phyloP scores from a whole-genome alignment of 2,329 filamentous ascomycete species.

The Kalmusia sp. region DNA sequence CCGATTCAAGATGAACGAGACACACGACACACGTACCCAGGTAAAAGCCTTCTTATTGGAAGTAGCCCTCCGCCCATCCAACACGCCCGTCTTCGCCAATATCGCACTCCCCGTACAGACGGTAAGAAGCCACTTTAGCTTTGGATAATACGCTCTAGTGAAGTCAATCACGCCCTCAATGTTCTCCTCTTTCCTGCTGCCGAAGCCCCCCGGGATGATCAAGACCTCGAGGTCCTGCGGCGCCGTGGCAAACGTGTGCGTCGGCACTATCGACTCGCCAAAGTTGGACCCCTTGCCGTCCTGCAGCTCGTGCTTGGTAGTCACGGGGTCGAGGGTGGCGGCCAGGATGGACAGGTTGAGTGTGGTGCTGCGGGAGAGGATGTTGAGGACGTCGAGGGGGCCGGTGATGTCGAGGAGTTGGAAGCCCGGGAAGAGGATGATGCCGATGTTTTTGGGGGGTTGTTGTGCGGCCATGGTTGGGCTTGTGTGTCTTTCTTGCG shows the following conservation, averaged over 20 bases:
- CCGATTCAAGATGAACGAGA: slow-evolving; percentile 1
- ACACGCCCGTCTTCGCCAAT: slow-evolving; percentile 64
- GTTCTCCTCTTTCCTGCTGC: slow-evolving; percentile 46
- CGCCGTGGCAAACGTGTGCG: slow-evolving; percentile 62
- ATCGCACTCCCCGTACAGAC: slow-evolving; percentile 71
- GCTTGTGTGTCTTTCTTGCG: no score
- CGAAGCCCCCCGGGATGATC: slow-evolving; percentile 69
- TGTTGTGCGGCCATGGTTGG: slow-evolving; percentile 6
- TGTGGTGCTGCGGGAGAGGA: slow-evolving; percentile 34
- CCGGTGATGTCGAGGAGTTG: slow-evolving; percentile 50
- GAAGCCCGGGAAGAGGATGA: slow-evolving; percentile 48
- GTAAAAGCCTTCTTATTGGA: slow-evolving; percentile 69
- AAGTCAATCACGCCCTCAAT: slow-evolving; percentile 53
- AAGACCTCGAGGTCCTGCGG: slow-evolving; percentile 65
- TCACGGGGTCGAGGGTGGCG: slow-evolving; percentile 40
- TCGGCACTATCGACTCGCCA: slow-evolving; percentile 53
- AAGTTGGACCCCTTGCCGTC: slow-evolving; percentile 38
- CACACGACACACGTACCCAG: slow-evolving; percentile 23
- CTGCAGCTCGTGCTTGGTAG: no score
- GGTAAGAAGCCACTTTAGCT: slow-evolving; percentile 65
- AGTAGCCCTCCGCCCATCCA: slow-evolving; percentile 68
- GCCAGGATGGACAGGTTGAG: slow-evolving; percentile 45
- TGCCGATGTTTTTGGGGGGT: slow-evolving; percentile 36
- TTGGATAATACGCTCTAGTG: slow-evolving; percentile 54
- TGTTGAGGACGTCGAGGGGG: slow-evolving; percentile 56